Evolutionary conservation across 23 red algal species (phyloP), one percentile per base, ranked within the genome.

Genomic region (Cyanidiococcus yangmingshanensis): DNA sequence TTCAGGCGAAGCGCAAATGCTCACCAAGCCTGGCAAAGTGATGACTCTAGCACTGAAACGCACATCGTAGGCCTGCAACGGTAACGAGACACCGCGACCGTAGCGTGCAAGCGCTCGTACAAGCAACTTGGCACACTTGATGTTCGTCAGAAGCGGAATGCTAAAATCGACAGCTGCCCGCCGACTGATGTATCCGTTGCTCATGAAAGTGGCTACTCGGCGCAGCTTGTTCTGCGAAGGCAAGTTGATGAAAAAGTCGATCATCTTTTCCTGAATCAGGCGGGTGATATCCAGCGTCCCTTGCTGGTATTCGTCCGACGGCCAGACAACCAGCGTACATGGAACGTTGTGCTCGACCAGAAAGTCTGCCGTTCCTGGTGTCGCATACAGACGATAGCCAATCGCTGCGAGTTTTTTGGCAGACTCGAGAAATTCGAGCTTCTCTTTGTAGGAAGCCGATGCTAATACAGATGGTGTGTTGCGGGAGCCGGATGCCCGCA

Each of bases 171-270:
- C 93, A 15, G 93, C 88, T n/a, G 93, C 79, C 32, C 93, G 82
- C 45, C 93, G 80, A 2, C 76, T 82, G 16, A 76, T 74, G 57
- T 97, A 97, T 0, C 93, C 93, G 27, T 80, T 84, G 38, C 87
- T 90, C 75, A 86, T 76, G 79, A 90, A 97, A 18, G 86, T 88
- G 40, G 79, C 68, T 57, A 91, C 38, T 12, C 93, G 83, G n/a
- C 93, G 88, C 58, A 88, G 87, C 68, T 90, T 88, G 83, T 97
- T 97, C 35, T 83, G 86, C 35, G 86, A 90, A 34, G 93, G 93
- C 37, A 97, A 83, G 75, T 97, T 97, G 77, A 97, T 97, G 76
- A 97, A 91, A 58, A 83, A 89, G 36, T 97, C 93, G 57, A 97
- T 68, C 84, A 97, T 83, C 30, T 79, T 90, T 25, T 97, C 87